Percentiles rank a stretch among this genome's conserved stretches.
These are phyloP conservation scores for Amesomyces nigricolor DNA, from an alignment of 2,329 filamentous ascomycete species.

Conservation along the genomic window DNA sequence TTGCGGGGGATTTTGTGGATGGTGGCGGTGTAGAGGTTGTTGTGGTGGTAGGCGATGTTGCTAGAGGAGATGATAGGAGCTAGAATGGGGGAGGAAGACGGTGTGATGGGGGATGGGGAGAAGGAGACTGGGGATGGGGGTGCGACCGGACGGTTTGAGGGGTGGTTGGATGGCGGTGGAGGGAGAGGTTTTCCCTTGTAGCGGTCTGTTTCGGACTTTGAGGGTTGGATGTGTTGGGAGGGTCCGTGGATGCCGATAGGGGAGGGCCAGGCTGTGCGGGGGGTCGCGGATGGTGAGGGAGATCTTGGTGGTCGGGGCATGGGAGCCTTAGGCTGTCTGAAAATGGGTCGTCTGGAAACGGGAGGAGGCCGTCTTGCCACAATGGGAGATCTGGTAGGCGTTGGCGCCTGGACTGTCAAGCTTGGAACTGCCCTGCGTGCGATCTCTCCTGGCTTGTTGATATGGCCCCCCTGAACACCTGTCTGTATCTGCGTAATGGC, in stretches of 20 bases:
- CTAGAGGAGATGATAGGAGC: not conserved
- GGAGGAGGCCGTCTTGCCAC: no score
- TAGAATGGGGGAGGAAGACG: no score
- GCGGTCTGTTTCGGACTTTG: not conserved
- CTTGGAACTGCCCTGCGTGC: not conserved
- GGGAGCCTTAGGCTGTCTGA: not conserved
- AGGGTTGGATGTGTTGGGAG: not conserved
- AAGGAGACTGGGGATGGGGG: not conserved
- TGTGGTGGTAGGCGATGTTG: slow-evolving; percentile 2
- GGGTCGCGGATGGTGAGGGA: not conserved
- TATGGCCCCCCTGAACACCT: no score
- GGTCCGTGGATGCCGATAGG: not conserved
- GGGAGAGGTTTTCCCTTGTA: slow-evolving; percentile 8
- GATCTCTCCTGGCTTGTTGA: not conserved
- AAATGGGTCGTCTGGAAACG: no score
- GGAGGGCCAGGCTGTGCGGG: slow-evolving; percentile 4
- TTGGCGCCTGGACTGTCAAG: not conserved
- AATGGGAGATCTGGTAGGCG: not conserved
- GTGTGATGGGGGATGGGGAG: not conserved
- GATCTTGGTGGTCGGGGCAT: not conserved
- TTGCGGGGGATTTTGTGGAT: no score
- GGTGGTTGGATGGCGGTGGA: not conserved
- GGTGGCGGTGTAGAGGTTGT: slow-evolving; percentile 2
- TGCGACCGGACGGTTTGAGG: not conserved
- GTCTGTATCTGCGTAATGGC: not conserved